Base-by-base conservation (phyloP, 371 early-diverging fungal species). In the Dichotomocladium elegans region DNA sequence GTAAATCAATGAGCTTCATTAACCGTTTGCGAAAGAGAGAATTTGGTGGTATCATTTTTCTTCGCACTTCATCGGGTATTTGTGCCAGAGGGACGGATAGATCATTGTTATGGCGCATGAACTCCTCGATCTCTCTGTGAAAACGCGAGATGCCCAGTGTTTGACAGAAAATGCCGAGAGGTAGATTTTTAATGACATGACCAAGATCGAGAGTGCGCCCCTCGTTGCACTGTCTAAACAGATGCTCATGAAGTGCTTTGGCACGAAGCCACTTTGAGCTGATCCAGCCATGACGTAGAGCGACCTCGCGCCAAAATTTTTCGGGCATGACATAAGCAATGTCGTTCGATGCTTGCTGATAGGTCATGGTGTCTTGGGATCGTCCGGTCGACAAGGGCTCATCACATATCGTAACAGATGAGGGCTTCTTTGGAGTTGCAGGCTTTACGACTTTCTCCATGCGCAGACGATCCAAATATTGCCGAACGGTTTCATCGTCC, bases 251-350 rank as follows among this genome's bases (percentile, higher is more conserved):
- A 35, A 63, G 24, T n/a, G 49, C 51, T 28, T 43, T 53, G 9
- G 63, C 63, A 12, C 63, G 63, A 22, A 57, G 35, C 57, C 57
- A 63, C 21, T 51, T 51, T 6, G 63, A 63, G 17, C 37, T 33
- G 26, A 63, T 35, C 63, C 63, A 63, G 3, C 63, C 63, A 22
- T 58, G 51, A 11, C 55, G 58, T 7, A 49, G n/a, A 3, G 58
- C 58, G 11, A 57, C 41, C n/a, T 48, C 48, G 0, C 45, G 58
- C 58, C 54, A 63, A 17, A 31, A 55, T 14, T 46, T 22, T 25
- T 47, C 47, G 9, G 50, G 49, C 17, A 45, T 30, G 17, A 17
- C n/a, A 27, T 49, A 35, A 14, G 43, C 34, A 12, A 41, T 42
- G 8, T 51, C 26, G 7, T 26, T 29, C 17, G 52, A 41, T 14